Evolutionary conservation across 176 grass and related monocot genomes (phyloP).

Genomic region (Pharus latifolius): DNA sequence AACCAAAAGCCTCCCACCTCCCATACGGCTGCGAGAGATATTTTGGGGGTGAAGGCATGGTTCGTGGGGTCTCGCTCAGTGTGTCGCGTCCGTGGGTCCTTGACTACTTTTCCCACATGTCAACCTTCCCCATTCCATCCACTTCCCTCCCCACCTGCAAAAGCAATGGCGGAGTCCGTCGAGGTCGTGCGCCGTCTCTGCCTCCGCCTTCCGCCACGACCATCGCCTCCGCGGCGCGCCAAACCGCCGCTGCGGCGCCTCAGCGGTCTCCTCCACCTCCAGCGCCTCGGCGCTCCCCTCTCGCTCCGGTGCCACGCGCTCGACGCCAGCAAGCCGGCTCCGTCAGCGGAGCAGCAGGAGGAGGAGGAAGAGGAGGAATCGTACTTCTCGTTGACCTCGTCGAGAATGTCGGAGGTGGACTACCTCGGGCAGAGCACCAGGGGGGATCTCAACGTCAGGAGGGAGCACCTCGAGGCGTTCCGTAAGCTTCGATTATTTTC

Average conservation of each 20-base stretch:
- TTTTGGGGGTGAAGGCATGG: too few species aligned
- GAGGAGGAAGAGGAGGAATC: slow-evolving; percentile 40
- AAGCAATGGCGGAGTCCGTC: slow-evolving; percentile 35
- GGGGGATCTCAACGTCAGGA: slow-evolving; percentile 81
- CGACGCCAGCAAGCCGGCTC: slow-evolving; percentile 19
- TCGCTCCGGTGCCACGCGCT: slow-evolving; percentile 33
- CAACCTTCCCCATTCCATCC: too few species aligned
- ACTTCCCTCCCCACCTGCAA: too few species aligned
- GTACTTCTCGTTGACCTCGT: slow-evolving; percentile 84
- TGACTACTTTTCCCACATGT: too few species aligned
- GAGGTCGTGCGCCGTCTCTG: slow-evolving; percentile 26
- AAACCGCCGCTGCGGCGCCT: neutral
- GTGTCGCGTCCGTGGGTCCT: too few species aligned
- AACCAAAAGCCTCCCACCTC: too few species aligned
- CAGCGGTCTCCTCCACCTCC: neutral
- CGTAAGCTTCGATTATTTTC: slow-evolving; percentile 52
- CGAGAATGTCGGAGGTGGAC: slow-evolving; percentile 70
- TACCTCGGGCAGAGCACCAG: slow-evolving; percentile 95
- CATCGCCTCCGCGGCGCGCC: neutral
- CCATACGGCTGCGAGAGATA: too few species aligned
- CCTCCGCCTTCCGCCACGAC: neutral
- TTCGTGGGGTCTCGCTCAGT: too few species aligned
- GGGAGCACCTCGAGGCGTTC: slow-evolving; percentile 53
- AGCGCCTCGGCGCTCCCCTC: neutral
- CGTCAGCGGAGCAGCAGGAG: slow-evolving; percentile 19